phyloP scores from a whole-genome alignment of 495 filamentous ascomycete genomes.

The Margaritispora aquatica region DNA sequence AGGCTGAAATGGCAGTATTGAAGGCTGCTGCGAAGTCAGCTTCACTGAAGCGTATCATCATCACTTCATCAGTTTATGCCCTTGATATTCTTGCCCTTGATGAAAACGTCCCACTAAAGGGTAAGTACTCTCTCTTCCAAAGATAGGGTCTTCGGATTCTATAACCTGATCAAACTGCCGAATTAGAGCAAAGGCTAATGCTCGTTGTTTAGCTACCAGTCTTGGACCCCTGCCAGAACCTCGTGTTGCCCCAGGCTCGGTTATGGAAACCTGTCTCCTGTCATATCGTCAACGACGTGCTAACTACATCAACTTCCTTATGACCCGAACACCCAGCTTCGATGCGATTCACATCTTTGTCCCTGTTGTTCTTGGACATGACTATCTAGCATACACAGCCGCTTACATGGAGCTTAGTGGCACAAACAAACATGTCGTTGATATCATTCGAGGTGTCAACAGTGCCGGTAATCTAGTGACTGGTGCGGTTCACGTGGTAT shows the following conservation, averaged over 20 bases:
- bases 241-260: not conserved
- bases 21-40: conserved; percentile 29
- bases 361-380: conserved; percentile 33
- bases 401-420: not conserved
- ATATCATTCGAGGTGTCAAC: not conserved
- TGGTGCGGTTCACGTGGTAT: not conserved
- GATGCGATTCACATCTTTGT: conserved; percentile 40
- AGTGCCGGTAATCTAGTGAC: not conserved
- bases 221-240: not conserved
- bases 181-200: not conserved
- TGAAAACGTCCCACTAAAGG: not conserved
- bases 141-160: not conserved
- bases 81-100: conserved; percentile 9
- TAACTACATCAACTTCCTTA: conserved; percentile 33
- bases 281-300: conserved; percentile 29
- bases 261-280: conserved; percentile 15
- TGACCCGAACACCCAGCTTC: conserved; percentile 32
- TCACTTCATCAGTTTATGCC: conserved; percentile 35
- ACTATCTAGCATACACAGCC: conserved; percentile 28
- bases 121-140: not conserved
- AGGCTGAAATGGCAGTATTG: conserved; percentile 32
- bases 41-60: conserved; percentile 35
- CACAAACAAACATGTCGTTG: not conserved
- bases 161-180: not conserved
- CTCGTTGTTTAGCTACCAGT: not conserved